These are phyloP conservation scores for Gregarina niphandrodes DNA, from an alignment of 169 alveolate genomes.

Conservation along the genomic window DNA sequence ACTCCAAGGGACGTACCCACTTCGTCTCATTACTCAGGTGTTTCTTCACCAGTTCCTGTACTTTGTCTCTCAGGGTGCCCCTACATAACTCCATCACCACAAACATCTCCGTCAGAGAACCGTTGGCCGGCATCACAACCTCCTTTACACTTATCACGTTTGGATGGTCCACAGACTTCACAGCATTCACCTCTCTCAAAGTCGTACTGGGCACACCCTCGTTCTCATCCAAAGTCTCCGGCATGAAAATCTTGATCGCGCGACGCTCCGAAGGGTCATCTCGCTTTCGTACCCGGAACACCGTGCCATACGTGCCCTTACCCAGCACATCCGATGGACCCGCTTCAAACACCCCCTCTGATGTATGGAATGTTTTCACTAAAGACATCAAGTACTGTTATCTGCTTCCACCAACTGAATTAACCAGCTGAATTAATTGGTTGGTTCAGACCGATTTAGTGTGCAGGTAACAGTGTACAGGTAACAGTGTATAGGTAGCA, in stretches of 20 bases:
- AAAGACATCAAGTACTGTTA: no score
- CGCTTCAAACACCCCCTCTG: no score
- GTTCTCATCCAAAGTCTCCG: slow-evolving; percentile 15
- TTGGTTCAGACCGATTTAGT: no score
- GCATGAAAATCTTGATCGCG: neutral
- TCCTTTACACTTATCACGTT: slow-evolving; percentile 39
- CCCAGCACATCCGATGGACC: neutral
- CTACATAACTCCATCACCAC: neutral
- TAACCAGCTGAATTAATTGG: no score
- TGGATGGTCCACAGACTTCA: slow-evolving; percentile 39
- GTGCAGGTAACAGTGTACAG: no score
- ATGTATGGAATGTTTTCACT: no score
- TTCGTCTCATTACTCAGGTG: neutral
- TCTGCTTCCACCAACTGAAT: no score
- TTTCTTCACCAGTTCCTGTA: neutral
- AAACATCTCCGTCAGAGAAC: neutral
- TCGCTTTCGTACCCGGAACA: neutral
- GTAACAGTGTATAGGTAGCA: no score
- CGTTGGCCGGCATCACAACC: slow-evolving; percentile 18
- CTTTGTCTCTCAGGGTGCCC: neutral
- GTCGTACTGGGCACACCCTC: slow-evolving; percentile 52
- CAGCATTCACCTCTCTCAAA: slow-evolving; percentile 43
- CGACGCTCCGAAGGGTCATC: neutral
- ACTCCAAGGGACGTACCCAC: no score
- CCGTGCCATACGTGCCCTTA: neutral